Evolutionary conservation across 108 stramenopile genomes (phyloP), one percentile per base, ranked within the genome.

Genomic region (Schizochytrium sp.): DNA sequence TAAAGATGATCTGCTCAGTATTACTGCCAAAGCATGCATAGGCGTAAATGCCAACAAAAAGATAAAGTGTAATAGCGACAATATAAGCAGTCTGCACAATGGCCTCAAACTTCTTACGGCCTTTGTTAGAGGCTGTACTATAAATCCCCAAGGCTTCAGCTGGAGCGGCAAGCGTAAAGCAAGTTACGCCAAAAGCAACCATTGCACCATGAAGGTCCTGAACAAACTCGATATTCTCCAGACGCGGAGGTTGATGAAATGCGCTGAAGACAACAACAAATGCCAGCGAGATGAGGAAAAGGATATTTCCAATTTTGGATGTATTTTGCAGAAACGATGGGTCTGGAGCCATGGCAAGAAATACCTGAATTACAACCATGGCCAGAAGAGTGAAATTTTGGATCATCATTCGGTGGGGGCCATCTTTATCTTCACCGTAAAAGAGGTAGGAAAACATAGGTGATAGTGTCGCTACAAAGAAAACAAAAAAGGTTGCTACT

Each of bases 1-100:
- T 10, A 42, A 83, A 83, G 76, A 83, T 83, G 47, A 83, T 83
- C 53, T 83, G 76, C 76, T 83, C 53, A 5, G 76, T 83, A 2
- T 83, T 4, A 46, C 10, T 28, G 47, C 76, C 76, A 83, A 83
- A 83, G 76, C 76, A 83, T 5, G 76, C 76, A 42, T 83, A 83
- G 15, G 76, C 19, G 28, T 55, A 83, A 53, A 83, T 53, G 47
- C 50, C 76, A n/a, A 83, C 53, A 49, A 55, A 49, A 40, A 83
- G 47, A 53, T 83, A 83, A 38, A 55, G 50, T 5, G 55, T n/a
- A 53, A 55, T 55, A 38, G 76, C 76, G 8, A 8, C 76, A 5
- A 38, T 50, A 53, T 55, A 55, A 40, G 53, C 76, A 53, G 50
- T 5, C 5, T 83, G 28, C 50, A 83, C 76, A 50, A 83, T 83